A percentile compares a stretch with the other conserved stretches of the same genome.
These are phyloP conservation scores for Penicillium goetzii DNA, from an alignment of 495 filamentous ascomycete genomes.

Conservation along the genomic window DNA sequence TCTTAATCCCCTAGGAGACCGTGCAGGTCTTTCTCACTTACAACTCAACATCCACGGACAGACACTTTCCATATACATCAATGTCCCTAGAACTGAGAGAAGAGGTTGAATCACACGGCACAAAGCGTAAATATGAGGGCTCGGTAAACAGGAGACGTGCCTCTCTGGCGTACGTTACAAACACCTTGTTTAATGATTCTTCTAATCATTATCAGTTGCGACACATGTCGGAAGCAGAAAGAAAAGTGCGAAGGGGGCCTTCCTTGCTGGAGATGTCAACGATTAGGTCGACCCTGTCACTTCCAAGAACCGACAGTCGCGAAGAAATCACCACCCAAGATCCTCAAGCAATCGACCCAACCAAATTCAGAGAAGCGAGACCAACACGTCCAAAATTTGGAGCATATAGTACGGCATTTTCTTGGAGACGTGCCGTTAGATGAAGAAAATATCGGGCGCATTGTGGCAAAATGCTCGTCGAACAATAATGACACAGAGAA, in stretches of 20 bases:
- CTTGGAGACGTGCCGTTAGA: slow-evolving; percentile 27
- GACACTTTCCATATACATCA: background rate
- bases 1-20: background rate
- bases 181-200: background rate
- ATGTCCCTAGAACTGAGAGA: slow-evolving; percentile 11
- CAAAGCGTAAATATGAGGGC: slow-evolving; percentile 22
- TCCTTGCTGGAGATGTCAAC: slow-evolving; percentile 49
- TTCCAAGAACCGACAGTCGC: slow-evolving; percentile 40
- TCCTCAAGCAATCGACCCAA: slow-evolving; percentile 24
- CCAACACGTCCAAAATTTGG: slow-evolving; percentile 17
- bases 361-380: background rate
- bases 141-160: slow-evolving; percentile 14
- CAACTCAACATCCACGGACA: background rate
- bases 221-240: slow-evolving; percentile 48
- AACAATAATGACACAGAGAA: slow-evolving; percentile 11
- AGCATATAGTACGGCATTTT: slow-evolving; percentile 24
- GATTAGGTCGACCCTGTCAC: slow-evolving; percentile 47
- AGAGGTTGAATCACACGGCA: slow-evolving; percentile 3
- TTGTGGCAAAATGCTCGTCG: slow-evolving; percentile 18
- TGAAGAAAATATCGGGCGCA: slow-evolving; percentile 18
- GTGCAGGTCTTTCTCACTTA: background rate
- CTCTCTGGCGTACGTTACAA: slow-evolving; percentile 15
- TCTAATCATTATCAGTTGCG: slow-evolving; percentile 33
- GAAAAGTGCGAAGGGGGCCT: slow-evolving; percentile 53
- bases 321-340: slow-evolving; percentile 30